These are phyloP conservation scores for Chrysanthemum makinoi DNA, from an alignment of 129 eudicot genomes.

Conservation along the genomic window DNA sequence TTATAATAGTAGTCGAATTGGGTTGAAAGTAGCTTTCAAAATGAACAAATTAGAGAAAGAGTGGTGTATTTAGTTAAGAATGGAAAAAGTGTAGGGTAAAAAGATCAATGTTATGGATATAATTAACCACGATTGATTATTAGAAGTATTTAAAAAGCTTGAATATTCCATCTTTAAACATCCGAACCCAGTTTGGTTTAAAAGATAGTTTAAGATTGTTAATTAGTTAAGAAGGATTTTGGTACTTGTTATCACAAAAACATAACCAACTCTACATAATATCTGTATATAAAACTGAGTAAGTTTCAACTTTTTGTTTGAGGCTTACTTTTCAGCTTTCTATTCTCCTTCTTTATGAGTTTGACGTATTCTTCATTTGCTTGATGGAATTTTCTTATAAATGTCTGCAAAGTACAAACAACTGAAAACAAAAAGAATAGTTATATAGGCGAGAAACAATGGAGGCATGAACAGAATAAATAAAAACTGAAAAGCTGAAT, in stretches of 20 bases:
- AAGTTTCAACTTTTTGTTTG: conserved; percentile 35
- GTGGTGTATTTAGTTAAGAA: not conserved
- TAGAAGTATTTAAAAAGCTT: too few species aligned
- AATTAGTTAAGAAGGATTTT: too few species aligned
- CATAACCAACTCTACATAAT: too few species aligned
- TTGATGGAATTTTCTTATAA: conserved; percentile 69
- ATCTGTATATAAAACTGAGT: too few species aligned
- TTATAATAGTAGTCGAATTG: not conserved
- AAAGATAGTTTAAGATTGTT: too few species aligned
- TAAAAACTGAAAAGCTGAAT: not conserved
- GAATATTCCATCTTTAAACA: too few species aligned
- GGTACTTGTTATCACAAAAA: too few species aligned
- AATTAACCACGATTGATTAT: not conserved
- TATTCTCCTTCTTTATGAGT: conserved; percentile 68
- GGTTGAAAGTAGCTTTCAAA: not conserved
- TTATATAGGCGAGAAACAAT: not conserved
- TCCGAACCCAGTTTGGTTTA: too few species aligned
- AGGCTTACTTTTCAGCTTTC: conserved; percentile 64
- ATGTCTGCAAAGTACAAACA: conserved; percentile 64
- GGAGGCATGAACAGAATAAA: not conserved
- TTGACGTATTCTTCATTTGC: conserved; percentile 75
- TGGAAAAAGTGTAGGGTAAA: not conserved
- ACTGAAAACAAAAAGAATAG: conserved; percentile 31
- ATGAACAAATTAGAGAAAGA: not conserved
- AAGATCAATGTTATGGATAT: not conserved